These are phyloP conservation scores for Chrysoporthe puriensis DNA, from an alignment of 2,329 filamentous ascomycete genomes.

Conservation along the genomic window DNA sequence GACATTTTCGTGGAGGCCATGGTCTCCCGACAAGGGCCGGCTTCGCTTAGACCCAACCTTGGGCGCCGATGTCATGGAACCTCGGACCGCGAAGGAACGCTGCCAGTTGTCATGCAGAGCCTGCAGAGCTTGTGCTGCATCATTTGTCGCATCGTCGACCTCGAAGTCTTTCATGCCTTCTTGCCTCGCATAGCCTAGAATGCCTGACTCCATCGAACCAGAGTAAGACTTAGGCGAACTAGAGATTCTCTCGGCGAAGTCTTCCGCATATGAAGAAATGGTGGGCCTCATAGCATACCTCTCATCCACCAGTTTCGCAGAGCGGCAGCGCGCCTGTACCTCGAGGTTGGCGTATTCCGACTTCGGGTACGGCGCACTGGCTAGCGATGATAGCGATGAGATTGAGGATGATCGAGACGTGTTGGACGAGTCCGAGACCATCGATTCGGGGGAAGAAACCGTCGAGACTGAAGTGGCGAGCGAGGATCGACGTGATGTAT, in stretches of 20 bases:
- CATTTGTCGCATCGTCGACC: conserved; percentile 53
- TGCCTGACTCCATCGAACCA: conserved; percentile 54
- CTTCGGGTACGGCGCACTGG: conserved; percentile 62
- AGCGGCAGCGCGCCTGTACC: conserved; percentile 66
- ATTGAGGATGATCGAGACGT: conserved; percentile 68
- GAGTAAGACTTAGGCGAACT: conserved; percentile 63
- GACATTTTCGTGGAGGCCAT: conserved; percentile 68
- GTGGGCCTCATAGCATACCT: conserved; percentile 55
- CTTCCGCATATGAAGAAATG: conserved; percentile 62
- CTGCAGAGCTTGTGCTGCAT: conserved; percentile 62
- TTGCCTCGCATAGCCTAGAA: conserved; percentile 54
- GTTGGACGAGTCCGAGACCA: conserved; percentile 66
- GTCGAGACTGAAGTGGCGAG: conserved; percentile 66
- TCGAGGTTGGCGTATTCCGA: conserved; percentile 61
- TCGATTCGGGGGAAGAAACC: conserved; percentile 68
- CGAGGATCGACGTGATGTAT: conserved; percentile 60
- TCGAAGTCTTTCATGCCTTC: conserved; percentile 49
- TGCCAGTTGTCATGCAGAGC: conserved; percentile 61
- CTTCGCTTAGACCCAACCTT: conserved; percentile 60
- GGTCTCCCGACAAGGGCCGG: conserved; percentile 61
- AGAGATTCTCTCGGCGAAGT: conserved; percentile 54
- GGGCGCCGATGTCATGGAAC: conserved; percentile 42
- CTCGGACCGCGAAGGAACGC: conserved; percentile 34
- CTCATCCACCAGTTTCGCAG: conserved; percentile 61
- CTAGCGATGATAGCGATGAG: conserved; percentile 64